Evolutionary conservation across 257 asterid genomes (phyloP).

Genomic region (Vinca minor): DNA sequence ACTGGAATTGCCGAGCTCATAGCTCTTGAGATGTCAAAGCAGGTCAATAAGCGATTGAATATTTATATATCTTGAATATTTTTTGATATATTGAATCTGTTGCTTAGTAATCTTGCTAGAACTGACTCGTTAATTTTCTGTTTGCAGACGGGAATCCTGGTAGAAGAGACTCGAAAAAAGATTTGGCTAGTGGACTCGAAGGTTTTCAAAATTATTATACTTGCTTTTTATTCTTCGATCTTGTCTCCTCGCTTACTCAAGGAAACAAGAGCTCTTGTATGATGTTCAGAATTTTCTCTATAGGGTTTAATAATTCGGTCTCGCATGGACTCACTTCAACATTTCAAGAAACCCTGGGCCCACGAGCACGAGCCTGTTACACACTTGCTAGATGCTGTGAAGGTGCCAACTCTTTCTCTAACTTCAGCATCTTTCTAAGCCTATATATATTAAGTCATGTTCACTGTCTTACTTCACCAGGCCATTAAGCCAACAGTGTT

Average conservation of each 20-base stretch:
- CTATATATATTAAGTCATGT: background rate
- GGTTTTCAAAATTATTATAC: no score
- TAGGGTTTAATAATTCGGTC: slow-evolving; percentile 76
- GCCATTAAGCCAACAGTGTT: slow-evolving; percentile 75
- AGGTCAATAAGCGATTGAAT: slow-evolving; percentile 36
- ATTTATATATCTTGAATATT: no score
- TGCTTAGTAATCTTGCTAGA: background rate
- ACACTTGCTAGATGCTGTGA: slow-evolving; percentile 64
- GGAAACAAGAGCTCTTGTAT: background rate
- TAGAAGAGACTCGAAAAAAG: slow-evolving; percentile 75
- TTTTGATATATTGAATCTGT: background rate
- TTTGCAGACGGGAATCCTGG: slow-evolving; percentile 63
- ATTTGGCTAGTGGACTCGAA: slow-evolving; percentile 71
- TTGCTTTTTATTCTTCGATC: background rate
- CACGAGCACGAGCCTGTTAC: slow-evolving; percentile 67
- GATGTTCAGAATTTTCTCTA: slow-evolving; percentile 5
- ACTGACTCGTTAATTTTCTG: slow-evolving; percentile 5
- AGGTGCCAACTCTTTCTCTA: slow-evolving; percentile 32
- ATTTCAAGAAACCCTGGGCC: slow-evolving; percentile 87
- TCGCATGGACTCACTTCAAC: slow-evolving; percentile 69
- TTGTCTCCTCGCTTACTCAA: no score
- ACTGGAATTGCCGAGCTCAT: slow-evolving; percentile 95
- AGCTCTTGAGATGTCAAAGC: slow-evolving; percentile 84
- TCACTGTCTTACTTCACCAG: slow-evolving; percentile 30
- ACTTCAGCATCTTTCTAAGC: background rate